Evolutionary conservation across 176 grass and related monocot species (phyloP), one percentile per base, ranked within the genome.

Genomic region (Musa schizocarpa): DNA sequence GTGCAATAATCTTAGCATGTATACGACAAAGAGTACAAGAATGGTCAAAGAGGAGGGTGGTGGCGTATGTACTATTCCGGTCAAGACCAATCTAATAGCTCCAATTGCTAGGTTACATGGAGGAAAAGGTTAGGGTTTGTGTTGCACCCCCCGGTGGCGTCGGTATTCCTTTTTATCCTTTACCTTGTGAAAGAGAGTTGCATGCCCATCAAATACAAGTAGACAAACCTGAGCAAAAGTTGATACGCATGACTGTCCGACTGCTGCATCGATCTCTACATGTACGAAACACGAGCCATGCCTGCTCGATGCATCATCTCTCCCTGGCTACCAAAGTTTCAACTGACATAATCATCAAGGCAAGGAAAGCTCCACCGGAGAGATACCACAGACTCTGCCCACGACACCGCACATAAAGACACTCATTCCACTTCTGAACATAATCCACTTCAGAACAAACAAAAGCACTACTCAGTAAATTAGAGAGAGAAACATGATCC

Each of bases 161-260:
- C 16, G n/a, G 34, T 0, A 34, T 4, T 6, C 17, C 1, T 59
- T 20, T 61, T 61, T 61, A 61, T 61, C 57, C 57, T 61, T 61
- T 61, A 17, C 57, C 19, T 21, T 8, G 14, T 61, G 13, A 11
- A 21, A 61, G 57, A 61, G 57, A n/a, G 16, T 61, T 61, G 57
- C 57, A 61, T 61, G 57, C 1, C 13, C 13, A n/a, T 8, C 14
- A 4, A 56, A 61, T 14, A n/a, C 14, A 61, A 14, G n/a, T 61
- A 61, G 57, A 61, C 57, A 61, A 61, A n/a, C n/a, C 57, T 61
- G 57, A n/a, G n/a, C 57, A 61, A 61, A 61, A 61, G 57, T 61
- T 61, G 57, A 21, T 61, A 19, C 57, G n/a, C 57, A 21, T n/a
- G 34, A 61, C 57, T 21, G 57, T 20, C 57, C 17, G 8, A 61